These are phyloP conservation scores for Fraxinus sp. DNA, from an alignment of 305 asterid species.

Conservation along the genomic window DNA sequence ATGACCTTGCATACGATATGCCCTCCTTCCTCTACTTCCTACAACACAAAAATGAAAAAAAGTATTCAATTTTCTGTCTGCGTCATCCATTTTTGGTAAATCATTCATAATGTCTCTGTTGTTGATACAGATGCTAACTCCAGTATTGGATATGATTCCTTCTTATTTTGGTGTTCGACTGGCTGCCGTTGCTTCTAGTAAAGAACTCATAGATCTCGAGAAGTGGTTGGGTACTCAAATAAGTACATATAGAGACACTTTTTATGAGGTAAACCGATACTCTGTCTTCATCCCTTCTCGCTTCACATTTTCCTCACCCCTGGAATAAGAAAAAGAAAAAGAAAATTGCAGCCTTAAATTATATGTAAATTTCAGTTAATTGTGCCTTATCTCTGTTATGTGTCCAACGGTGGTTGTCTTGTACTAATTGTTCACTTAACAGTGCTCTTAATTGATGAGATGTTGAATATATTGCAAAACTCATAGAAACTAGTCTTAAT, in stretches of 20 bases:
- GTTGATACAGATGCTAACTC: slow-evolving; percentile 61
- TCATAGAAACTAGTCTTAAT: slow-evolving; percentile 16
- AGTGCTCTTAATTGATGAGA: not conserved
- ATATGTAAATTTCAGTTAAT: not conserved
- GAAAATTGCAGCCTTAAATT: not conserved
- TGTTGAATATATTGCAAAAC: slow-evolving; percentile 1
- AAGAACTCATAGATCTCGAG: slow-evolving; percentile 80
- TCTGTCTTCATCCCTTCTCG: not conserved
- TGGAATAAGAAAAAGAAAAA: not conserved
- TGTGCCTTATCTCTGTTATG: not conserved
- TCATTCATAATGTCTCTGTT: not conserved
- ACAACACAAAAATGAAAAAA: not conserved
- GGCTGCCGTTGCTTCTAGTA: slow-evolving; percentile 83
- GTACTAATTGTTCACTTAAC: slow-evolving; percentile 7
- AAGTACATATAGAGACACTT: slow-evolving; percentile 55
- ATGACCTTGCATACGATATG: not conserved
- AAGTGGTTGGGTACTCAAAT: slow-evolving; percentile 72
- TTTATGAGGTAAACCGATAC: slow-evolving; percentile 61
- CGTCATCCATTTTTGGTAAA: slow-evolving; percentile 9
- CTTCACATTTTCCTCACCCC: not conserved
- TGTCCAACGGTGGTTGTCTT: not conserved
- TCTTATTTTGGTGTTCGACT: slow-evolving; percentile 68
- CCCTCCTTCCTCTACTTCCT: not conserved
- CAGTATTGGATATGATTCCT: slow-evolving; percentile 80
- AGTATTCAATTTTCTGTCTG: not conserved